Percentiles rank a stretch among this genome's conserved stretches.
Evolutionary conservation across 495 filamentous ascomycete species (phyloP).

Genomic region (Trichoderma parareesei): DNA sequence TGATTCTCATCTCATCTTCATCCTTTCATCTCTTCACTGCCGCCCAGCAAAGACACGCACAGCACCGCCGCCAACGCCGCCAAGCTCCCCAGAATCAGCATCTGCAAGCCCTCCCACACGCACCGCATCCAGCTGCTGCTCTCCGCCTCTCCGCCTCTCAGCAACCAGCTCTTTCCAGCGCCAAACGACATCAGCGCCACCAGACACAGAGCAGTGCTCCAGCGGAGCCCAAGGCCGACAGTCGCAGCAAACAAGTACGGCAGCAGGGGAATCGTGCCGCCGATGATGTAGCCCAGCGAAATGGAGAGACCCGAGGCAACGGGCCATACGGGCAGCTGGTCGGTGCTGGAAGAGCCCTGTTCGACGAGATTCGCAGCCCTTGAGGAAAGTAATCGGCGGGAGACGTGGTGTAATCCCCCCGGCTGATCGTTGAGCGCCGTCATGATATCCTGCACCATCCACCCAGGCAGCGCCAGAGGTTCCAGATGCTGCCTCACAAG

Average conservation of each 20-base stretch:
- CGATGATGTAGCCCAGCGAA: slow-evolving; percentile 64
- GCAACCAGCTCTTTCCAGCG: slow-evolving; percentile 55
- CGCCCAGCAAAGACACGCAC: slow-evolving; percentile 33
- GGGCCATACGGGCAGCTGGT: slow-evolving; percentile 20
- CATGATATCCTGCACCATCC: background rate
- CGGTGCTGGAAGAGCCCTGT: background rate
- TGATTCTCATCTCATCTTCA: background rate
- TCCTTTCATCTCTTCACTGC: background rate
- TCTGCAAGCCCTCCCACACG: slow-evolving; percentile 43
- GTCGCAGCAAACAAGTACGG: slow-evolving; percentile 65
- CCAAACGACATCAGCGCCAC: slow-evolving; percentile 67
- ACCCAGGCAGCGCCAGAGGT: background rate
- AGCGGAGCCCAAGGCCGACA: slow-evolving; percentile 53
- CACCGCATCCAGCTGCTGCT: slow-evolving; percentile 15
- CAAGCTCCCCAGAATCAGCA: slow-evolving; percentile 56
- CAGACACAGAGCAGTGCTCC: slow-evolving; percentile 63
- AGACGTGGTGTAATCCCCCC: background rate
- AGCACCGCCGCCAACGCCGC: slow-evolving; percentile 57
- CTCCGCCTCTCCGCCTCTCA: slow-evolving; percentile 29
- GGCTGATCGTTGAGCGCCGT: background rate
- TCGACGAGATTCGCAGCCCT: background rate
- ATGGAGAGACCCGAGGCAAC: slow-evolving; percentile 42
- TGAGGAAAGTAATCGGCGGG: slow-evolving; percentile 12
- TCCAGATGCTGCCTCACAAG: background rate
- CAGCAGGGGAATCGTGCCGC: slow-evolving; percentile 63